Conservation (phyloP, 1,284 basidiomycete genomes). For the Mycena citricolor region DNA sequence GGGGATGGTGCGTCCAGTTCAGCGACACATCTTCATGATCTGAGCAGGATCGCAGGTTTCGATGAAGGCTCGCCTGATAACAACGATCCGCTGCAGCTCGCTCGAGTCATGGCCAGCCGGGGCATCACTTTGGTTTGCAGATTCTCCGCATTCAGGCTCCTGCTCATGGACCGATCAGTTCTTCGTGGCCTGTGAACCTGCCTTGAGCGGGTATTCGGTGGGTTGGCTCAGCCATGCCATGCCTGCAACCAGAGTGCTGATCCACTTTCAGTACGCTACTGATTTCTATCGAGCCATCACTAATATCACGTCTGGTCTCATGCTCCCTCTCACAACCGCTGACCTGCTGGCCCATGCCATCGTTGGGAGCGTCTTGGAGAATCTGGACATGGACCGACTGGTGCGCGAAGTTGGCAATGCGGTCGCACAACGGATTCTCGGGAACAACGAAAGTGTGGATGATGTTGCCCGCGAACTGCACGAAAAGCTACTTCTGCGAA, state of each 20-base stretch:
- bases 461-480: conserved; percentile 94
- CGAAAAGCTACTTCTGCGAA: conserved; percentile 86
- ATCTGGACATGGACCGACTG: conserved; percentile 97
- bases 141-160: not conserved
- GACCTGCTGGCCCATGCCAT: conserved; percentile 97
- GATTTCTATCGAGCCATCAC: conserved; percentile 96
- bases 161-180: conserved; percentile 53
- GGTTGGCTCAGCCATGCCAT: conserved; percentile 30
- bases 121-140: conserved; percentile 84
- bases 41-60: conserved; percentile 57
- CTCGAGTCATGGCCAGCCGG: conserved; percentile 83
- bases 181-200: conserved; percentile 98
- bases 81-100: conserved; percentile 87
- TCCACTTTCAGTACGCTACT: conserved; percentile 70
- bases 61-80: conserved; percentile 92
- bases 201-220: conserved; percentile 89
- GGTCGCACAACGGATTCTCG: conserved; percentile 88
- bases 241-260: conserved; percentile 15
- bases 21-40: conserved; percentile 11
- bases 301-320: conserved; percentile 88
- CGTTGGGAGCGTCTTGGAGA: conserved; percentile 94
- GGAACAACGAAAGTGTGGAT: conserved; percentile 91
- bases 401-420: conserved; percentile 92
- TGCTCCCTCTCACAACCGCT: conserved; percentile 95
- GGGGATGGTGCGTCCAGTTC: conserved; percentile 72